These are phyloP conservation scores for Sphagnum tenellum DNA, from an alignment of 225 moss, liverwort and hornwort species.

Conservation along the genomic window DNA sequence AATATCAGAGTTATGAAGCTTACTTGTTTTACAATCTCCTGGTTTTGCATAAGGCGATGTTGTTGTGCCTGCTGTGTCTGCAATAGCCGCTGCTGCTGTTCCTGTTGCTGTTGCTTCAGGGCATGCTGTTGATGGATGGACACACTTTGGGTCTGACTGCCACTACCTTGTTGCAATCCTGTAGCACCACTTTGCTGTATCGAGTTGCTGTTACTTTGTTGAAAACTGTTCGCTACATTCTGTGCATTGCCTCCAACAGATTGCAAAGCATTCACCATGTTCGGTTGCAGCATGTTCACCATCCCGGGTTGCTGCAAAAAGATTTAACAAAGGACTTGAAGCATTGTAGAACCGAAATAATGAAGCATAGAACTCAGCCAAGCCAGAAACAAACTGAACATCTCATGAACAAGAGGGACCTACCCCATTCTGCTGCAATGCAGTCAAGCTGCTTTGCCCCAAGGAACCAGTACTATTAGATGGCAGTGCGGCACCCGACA, in stretches of 20 bases:
- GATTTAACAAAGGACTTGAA: no score
- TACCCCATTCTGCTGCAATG: constrained; percentile 24
- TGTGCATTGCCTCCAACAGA: constrained; percentile 43
- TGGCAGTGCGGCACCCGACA: constrained; percentile 32
- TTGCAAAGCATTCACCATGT: constrained; percentile 42
- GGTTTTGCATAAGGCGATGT: constrained; percentile 60
- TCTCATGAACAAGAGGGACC: background rate
- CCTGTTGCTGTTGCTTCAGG: constrained; percentile 51
- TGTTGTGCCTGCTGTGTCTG: constrained; percentile 71
- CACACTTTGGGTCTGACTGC: constrained; percentile 38
- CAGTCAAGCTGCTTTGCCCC: constrained; percentile 29
- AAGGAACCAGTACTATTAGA: constrained; percentile 51
- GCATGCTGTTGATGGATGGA: constrained; percentile 53
- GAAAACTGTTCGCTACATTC: constrained; percentile 35
- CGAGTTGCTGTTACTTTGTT: constrained; percentile 49
- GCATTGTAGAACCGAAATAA: no score
- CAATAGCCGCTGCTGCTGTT: constrained; percentile 78
- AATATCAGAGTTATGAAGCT: background rate
- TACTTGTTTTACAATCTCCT: constrained; percentile 53
- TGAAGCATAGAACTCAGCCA: no score
- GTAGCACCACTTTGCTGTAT: constrained; percentile 60
- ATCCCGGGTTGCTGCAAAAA: no score
- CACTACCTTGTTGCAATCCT: constrained; percentile 47
- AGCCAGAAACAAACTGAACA: constrained; percentile 13
- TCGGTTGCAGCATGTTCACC: constrained; percentile 24